A percentile compares a stretch with the other conserved stretches of the same genome.
Evolutionary conservation across 805 yeast genomes (phyloP).

Genomic region (Teunomyces pallodes): DNA sequence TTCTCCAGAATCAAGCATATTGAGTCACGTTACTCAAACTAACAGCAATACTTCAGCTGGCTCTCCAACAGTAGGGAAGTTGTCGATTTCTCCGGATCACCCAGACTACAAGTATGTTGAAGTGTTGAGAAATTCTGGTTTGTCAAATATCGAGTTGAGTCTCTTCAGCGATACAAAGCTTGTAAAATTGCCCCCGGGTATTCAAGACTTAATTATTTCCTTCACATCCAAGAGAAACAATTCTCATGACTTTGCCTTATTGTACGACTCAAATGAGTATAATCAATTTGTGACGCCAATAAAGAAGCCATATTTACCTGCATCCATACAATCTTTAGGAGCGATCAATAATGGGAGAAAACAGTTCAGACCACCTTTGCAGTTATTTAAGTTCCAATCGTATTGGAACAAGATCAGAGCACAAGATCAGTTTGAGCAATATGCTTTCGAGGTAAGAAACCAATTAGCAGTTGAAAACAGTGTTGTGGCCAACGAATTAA

Average conservation of each 20-base stretch:
- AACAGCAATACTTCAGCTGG: background rate
- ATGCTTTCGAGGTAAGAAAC: conserved; percentile 28
- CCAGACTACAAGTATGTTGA: conserved; percentile 16
- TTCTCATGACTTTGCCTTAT: conserved; percentile 20
- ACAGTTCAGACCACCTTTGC: conserved; percentile 32
- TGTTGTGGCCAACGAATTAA: conserved; percentile 30
- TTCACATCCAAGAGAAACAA: conserved; percentile 33
- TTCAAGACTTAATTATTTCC: conserved; percentile 40
- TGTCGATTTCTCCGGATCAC: conserved; percentile 3
- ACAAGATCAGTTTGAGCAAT: conserved; percentile 29
- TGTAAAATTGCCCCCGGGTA: conserved; percentile 39
- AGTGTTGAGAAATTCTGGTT: conserved; percentile 28
- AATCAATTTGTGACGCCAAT: conserved; percentile 28
- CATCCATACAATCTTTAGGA: conserved; percentile 11
- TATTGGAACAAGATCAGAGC: conserved; percentile 43
- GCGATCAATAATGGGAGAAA: background rate
- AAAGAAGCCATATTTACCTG: conserved; percentile 35
- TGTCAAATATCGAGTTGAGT: conserved; percentile 29
- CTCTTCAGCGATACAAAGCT: conserved; percentile 36
- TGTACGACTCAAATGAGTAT: conserved; percentile 19
- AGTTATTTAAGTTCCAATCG: conserved; percentile 32
- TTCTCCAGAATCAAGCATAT: background rate
- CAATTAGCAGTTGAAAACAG: conserved; percentile 21
- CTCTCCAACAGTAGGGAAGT: background rate
- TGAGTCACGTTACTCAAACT: background rate